Evolutionary conservation across 345 rosid species (phyloP), one percentile per base, ranked within the genome.

Genomic region (Pistacia vera): DNA sequence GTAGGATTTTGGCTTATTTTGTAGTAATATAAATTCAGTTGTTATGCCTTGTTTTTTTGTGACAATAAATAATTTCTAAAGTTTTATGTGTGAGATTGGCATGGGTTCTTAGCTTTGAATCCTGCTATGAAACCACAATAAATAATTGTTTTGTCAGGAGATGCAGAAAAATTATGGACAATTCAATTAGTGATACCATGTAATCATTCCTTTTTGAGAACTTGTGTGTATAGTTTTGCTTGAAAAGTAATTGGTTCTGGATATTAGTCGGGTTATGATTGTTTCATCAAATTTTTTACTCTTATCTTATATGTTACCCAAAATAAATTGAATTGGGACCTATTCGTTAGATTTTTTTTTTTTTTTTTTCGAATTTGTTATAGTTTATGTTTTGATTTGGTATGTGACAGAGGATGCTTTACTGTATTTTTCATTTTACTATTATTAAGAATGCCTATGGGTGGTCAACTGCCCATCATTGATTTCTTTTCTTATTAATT

Each of bases 51-150:
- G 35, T 56, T 28, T 38, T 55, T 22, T 20, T 11, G 2, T 59
- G 59, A 16, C 38, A 13, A 7, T 72, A 20, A 10, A 57, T 22
- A 12, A 71, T 36, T 25, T 25, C 1, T 11, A 2, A 60, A 3
- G 13, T 20, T 58, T 41, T 71, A 8, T 8, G 17, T 60, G 18
- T 60, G 13, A 30, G 25, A 22, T 14, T 72, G 52, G 44, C 54
- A 22, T 71, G 75, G 66, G 55, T 58, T 38, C 17, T 71, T 41
- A 41, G 59, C 18, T 28, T n/a, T 11, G 33, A 38, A 71, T 71
- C 56, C 54, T 14, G 28, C 8, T 46, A 16, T 28, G 22, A 17
- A 22, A 25, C 44, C 3, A 35, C 25, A 9, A n/a, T 17, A 72
- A 62, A 17, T 18, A 18, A 16, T 18, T 55, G 25, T 41, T 57